Evolutionary conservation across 495 filamentous ascomycete species (phyloP), one percentile per base, ranked within the genome.

Genomic region (Tuber magnatum): DNA sequence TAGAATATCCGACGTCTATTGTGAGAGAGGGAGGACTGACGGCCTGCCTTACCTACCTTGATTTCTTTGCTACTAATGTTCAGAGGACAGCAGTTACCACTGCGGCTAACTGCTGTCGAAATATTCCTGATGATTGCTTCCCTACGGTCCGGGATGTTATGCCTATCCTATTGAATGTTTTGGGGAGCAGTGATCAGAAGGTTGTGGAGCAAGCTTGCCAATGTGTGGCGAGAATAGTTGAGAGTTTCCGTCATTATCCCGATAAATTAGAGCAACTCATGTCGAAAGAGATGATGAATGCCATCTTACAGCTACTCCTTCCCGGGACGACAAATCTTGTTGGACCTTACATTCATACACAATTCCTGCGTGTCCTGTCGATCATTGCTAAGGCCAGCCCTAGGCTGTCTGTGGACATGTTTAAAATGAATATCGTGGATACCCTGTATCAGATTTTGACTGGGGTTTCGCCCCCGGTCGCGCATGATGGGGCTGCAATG

Each of bases 361-460:
- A 97, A 81, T 98, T 99, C 81, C 88, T 99, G 8, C 89, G 93
- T 16, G 94, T 97, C 9, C 85, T 99, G 16, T 91, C 94, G 16
- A 94, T 95, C 78, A 93, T 90, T 5, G 93, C 94, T 20, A 92
- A 91, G 73, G 93, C 93, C 5, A 98, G 96, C 82, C 92, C 96
- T 42, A 88, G 86, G 10, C 84, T 97, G 68, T 97, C 96, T 22
- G 92, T 92, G 28, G 94, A 97, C 79, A 86, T 99, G 20, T 90
- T 99, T 82, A 96, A 94, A 85, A 93, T 97, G 91, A 93, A 97
- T 81, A 92, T 99, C 68, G 95, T 98, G 28, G 95, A 99, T 82
- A 99, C 95, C 1, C 87, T 99, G 18, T 98, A 97, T 83, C 95
- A 99, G 83, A 99, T 98, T 51, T 84, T 99, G 76, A 99, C 96